Conservation (phyloP, 441 rosid species). For the Croton setiger region DNA sequence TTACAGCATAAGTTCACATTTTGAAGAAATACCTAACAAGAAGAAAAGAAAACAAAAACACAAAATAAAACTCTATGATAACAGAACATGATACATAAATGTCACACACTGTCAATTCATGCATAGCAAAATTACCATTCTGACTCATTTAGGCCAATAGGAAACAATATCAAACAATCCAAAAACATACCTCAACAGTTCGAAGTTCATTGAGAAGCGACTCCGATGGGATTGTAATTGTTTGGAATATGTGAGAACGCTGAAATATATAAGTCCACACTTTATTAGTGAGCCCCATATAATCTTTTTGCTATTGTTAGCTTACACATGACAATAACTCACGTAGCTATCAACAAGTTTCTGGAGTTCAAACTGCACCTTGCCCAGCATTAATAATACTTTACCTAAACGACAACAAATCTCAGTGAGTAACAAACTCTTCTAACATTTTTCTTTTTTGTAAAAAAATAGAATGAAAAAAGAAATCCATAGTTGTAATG, state of each 20-base stretch:
- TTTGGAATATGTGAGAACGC: constrained; percentile 79
- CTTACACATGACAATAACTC: constrained; percentile 32
- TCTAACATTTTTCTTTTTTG: not conserved
- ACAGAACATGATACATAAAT: not conserved
- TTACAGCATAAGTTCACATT: not conserved
- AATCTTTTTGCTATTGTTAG: not conserved
- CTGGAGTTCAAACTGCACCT: constrained; percentile 87
- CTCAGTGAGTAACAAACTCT: not conserved
- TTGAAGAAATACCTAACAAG: not conserved
- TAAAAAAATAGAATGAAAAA: not conserved
- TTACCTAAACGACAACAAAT: constrained; percentile 48
- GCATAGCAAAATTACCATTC: constrained; percentile 8
- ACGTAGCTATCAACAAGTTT: constrained; percentile 88
- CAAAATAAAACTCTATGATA: not conserved
- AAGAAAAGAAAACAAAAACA: not conserved
- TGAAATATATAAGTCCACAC: constrained; percentile 30
- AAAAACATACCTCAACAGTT: constrained; percentile 80
- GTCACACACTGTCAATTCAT: not conserved
- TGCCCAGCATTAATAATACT: constrained; percentile 74
- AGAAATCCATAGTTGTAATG: not conserved
- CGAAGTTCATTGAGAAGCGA: constrained; percentile 89
- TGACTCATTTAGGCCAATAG: constrained; percentile 1
- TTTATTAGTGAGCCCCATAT: not conserved
- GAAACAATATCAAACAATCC: constrained; percentile 8
- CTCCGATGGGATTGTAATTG: constrained; percentile 89